These are phyloP conservation scores for Vigna unguiculata DNA, from an alignment of 306 rosid genomes.

Conservation along the genomic window DNA sequence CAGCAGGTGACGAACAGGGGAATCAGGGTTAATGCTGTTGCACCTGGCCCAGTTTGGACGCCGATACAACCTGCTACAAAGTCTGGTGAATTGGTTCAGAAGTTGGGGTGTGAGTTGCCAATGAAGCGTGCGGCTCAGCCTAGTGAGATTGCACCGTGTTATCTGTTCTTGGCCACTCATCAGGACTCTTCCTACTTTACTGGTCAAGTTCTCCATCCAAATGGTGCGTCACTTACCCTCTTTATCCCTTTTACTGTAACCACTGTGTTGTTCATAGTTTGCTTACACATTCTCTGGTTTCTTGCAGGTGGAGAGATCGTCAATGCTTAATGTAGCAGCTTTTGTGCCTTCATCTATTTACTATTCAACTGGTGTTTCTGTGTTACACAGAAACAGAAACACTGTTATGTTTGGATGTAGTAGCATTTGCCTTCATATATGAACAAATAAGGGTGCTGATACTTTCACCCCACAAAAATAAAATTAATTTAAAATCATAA, in stretches of 20 bases:
- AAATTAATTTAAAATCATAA: too few relatives aligned
- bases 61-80: slow-evolving; percentile 58
- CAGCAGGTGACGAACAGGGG: slow-evolving; percentile 55
- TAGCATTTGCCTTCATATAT: not conserved
- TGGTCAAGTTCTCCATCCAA: slow-evolving; percentile 67
- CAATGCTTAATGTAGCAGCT: slow-evolving; percentile 39
- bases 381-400: slow-evolving; percentile 16
- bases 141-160: slow-evolving; percentile 63
- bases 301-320: slow-evolving; percentile 52
- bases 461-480: too few relatives aligned
- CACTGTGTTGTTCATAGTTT: not conserved
- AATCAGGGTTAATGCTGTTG: slow-evolving; percentile 71
- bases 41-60: slow-evolving; percentile 73
- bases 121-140: slow-evolving; percentile 69
- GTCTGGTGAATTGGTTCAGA: slow-evolving; percentile 50
- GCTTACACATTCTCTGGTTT: not conserved
- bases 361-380: not conserved
- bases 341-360: not conserved
- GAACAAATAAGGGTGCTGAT: not conserved
- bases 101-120: slow-evolving; percentile 56
- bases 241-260: not conserved
- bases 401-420: slow-evolving; percentile 1
- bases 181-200: slow-evolving; percentile 62
- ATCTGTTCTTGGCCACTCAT: slow-evolving; percentile 59
- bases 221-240: slow-evolving; percentile 39